Conservation (phyloP, 768 basidiomycete genomes). For the Agrocybe pediades region DNA sequence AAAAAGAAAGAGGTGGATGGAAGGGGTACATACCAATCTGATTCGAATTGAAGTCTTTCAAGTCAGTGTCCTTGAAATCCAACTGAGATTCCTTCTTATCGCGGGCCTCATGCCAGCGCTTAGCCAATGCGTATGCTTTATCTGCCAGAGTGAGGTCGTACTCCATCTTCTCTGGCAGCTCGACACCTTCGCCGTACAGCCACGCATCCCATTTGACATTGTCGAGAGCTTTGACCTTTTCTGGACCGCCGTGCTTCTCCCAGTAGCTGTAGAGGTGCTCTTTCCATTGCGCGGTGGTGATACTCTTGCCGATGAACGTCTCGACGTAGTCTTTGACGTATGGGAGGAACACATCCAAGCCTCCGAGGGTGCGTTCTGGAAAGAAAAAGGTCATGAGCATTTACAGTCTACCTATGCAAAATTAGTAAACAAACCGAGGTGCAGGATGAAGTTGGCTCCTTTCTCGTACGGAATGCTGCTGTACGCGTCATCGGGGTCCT, state of each 20-base stretch:
- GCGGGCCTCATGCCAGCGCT: slow-evolving; percentile 72
- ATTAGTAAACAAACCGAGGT: slow-evolving; percentile 58
- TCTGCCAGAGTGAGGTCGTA: slow-evolving; percentile 76
- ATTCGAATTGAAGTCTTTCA: slow-evolving; percentile 79
- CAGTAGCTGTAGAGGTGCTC: slow-evolving; percentile 76
- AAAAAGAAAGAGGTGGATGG: neutral
- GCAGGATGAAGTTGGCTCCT: slow-evolving; percentile 85
- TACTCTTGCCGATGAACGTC: slow-evolving; percentile 81
- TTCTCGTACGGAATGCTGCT: slow-evolving; percentile 82
- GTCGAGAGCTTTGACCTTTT: slow-evolving; percentile 67
- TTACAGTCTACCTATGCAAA: neutral
- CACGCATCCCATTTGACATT: slow-evolving; percentile 83
- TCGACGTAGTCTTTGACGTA: slow-evolving; percentile 83
- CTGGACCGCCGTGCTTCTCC: slow-evolving; percentile 52
- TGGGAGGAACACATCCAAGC: slow-evolving; percentile 80
- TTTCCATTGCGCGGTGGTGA: slow-evolving; percentile 85
- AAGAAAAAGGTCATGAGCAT: neutral
- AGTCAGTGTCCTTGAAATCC: slow-evolving; percentile 66
- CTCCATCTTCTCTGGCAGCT: slow-evolving; percentile 72
- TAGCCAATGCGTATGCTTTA: slow-evolving; percentile 71
- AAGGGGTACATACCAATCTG: slow-evolving; percentile 61
- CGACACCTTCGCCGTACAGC: slow-evolving; percentile 78
- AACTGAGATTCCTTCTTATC: slow-evolving; percentile 40
- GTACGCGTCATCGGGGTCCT: slow-evolving; percentile 82
- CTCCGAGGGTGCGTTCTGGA: slow-evolving; percentile 78